Evolutionary conservation across 208 protist species (phyloP), one percentile per base, ranked within the genome.

Genomic region (Strigomonas culicis): DNA sequence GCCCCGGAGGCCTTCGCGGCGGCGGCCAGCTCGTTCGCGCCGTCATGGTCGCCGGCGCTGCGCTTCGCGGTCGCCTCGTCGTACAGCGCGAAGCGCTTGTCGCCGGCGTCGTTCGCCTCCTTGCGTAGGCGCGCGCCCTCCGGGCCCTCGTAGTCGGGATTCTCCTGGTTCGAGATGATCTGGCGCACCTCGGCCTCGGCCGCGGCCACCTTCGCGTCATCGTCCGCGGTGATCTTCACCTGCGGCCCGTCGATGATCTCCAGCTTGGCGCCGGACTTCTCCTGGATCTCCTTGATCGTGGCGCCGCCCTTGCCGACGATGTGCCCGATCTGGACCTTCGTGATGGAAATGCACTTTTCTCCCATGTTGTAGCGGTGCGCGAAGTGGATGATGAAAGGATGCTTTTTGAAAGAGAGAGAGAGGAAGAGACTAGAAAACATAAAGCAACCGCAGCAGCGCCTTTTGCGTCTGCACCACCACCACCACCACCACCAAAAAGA

Each of bases 141-240:
- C 2, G 66, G 59, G 0, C 81, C 81, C 64, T 84, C 77, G 57
- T 88, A 88, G 67, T 88, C 74, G 39, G 78, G 79, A 36, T 86
- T 77, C 62, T 76, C 71, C 56, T 81, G 73, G n/a, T 74, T 57
- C 2, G 44, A 21, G 8, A 88, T 65, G 28, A 88, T 88, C 0
- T 13, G 19, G 11, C 63, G 36, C 24, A 88, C 72, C 31, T 82
- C 65, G 0, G 57, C 63, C 46, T 59, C 63, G 3, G 81, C 77
- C 13, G 64, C 74, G 19, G 24, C 47, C 52, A 88, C 57, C 53
- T 73, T 47, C 19, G 60, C 39, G 22, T 76, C 66, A 55, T 82
- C 72, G 36, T 77, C 77, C 15, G 68, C 81, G 27, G 68, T 77
- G 70, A 88, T 88, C 59, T 68, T 71, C 30, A 84, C 77, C 59